Percentiles rank a stretch among this genome's conserved stretches.
Conservation (phyloP, 73 alveolate genomes). For the Stentor coeruleus region DNA sequence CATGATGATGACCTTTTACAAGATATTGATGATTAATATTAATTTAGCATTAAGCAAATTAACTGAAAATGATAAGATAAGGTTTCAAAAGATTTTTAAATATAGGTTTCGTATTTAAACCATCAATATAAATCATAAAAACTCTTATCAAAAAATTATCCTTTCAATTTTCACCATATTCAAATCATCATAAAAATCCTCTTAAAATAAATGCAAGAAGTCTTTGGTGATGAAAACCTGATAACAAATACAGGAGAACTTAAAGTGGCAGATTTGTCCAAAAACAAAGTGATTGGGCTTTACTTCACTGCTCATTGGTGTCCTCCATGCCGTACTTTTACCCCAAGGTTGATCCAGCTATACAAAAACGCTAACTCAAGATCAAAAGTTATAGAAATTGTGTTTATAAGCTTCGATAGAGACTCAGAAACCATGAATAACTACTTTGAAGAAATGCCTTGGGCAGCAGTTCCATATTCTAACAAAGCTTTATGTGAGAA, state of each 20-base stretch:
- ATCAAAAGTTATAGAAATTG: slow-evolving; percentile 37
- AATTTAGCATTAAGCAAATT: too few species aligned
- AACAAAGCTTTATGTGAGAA: slow-evolving; percentile 60
- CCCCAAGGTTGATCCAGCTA: slow-evolving; percentile 74
- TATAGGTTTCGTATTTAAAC: too few species aligned
- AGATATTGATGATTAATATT: too few species aligned
- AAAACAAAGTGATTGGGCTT: slow-evolving; percentile 20
- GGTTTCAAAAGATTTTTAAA: too few species aligned
- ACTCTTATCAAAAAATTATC: too few species aligned
- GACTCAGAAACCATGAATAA: slow-evolving; percentile 23
- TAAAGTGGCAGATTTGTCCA: not conserved
- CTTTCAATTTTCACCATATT: too few species aligned
- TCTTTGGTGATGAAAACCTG: not conserved
- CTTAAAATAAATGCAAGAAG: not conserved
- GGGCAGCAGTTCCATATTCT: slow-evolving; percentile 47
- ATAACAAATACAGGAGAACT: slow-evolving; percentile 3
- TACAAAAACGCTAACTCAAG: slow-evolving; percentile 43
- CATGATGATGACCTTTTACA: not conserved
- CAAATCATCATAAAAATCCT: too few species aligned
- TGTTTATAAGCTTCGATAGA: slow-evolving; percentile 53
- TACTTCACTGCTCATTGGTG: slow-evolving; percentile 98
- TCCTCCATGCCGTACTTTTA: slow-evolving; percentile 95
- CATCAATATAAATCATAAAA: too few species aligned
- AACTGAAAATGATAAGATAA: too few species aligned
- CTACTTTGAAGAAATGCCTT: slow-evolving; percentile 54